These are phyloP conservation scores for Colletotrichum sp. DNA, from an alignment of 2,329 filamentous ascomycete species.

Conservation along the genomic window DNA sequence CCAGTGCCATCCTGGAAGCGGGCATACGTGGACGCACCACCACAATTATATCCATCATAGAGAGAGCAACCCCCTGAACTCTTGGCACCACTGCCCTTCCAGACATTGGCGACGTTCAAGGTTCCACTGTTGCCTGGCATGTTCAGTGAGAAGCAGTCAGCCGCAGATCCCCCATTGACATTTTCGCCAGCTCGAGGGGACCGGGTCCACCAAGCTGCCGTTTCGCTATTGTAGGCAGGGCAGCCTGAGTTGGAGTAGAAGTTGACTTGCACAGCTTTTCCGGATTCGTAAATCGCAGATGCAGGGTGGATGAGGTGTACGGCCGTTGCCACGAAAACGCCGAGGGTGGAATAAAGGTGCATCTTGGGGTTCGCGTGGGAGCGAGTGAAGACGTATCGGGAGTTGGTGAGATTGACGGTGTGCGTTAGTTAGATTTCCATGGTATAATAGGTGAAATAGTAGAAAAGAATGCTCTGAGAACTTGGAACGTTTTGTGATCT, in stretches of 20 bases:
- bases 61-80: background rate
- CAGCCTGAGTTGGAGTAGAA: constrained; percentile 1
- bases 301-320: background rate
- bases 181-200: background rate
- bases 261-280: constrained; percentile 1
- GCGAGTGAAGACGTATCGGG: background rate
- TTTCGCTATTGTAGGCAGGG: constrained; percentile 6
- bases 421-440: no score
- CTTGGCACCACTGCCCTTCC: background rate
- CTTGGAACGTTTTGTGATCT: background rate
- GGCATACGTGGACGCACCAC: background rate
- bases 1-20: background rate
- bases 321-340: background rate
- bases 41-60: constrained; percentile 1
- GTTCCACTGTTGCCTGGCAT: background rate
- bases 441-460: no score
- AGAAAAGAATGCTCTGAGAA: background rate
- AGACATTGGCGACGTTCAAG: background rate
- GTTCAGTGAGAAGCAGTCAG: background rate
- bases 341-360: background rate
- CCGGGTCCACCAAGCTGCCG: background rate
- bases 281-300: no score
- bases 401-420: background rate
- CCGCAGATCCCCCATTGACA: background rate
- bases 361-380: background rate